Evolutionary conservation across 2,329 filamentous ascomycete genomes (phyloP), one percentile per base, ranked within the genome.

Genomic region (Achaetomium macrosporum): DNA sequence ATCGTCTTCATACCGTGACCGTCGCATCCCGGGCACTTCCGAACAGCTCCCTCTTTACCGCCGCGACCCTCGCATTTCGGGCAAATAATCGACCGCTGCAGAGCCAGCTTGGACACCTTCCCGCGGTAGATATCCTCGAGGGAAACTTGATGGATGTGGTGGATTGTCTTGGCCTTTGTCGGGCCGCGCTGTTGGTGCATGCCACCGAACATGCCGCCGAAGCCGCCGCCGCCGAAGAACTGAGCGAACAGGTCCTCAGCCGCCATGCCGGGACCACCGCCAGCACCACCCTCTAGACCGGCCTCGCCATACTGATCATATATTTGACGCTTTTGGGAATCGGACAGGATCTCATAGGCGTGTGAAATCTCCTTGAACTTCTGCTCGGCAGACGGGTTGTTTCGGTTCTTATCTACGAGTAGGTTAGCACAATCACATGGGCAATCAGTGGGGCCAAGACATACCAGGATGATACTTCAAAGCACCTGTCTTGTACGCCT

Each of bases 291-390:
- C 69, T 97, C 92, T 47, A 99, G 82, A 58, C 93, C 93, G 65
- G 95, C 90, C 76, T 99, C 91, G 62, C 93, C 93, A 85, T 95
- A 96, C 73, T 96, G 90, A 67, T 99, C 93, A 72, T 99, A 99
- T 57, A 97, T 69, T 64, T 83, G 74, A 68, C 93, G 89, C 80
- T 96, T 96, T 71, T 96, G 87, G 37, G 88, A 71, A 68, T 99
- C 93, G 63, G 88, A 93, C 16, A 99, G 84, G 61, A 95, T 81
- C 77, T 99, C 93, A 74, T 97, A 99, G 57, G 93, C 93, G 68
- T 92, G 86, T 60, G 90, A 95, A 57, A 96, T 81, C 66, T 96
- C 91, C 78, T 99, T 97, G 85, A 99, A 99, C 74, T 96, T 99
- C 57, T 96, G 90, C 64, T 92, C 90, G 47, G 93, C 91, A 25